These are phyloP conservation scores for Sphaerulina musiva DNA, from an alignment of 2,329 filamentous ascomycete species.

Conservation along the genomic window DNA sequence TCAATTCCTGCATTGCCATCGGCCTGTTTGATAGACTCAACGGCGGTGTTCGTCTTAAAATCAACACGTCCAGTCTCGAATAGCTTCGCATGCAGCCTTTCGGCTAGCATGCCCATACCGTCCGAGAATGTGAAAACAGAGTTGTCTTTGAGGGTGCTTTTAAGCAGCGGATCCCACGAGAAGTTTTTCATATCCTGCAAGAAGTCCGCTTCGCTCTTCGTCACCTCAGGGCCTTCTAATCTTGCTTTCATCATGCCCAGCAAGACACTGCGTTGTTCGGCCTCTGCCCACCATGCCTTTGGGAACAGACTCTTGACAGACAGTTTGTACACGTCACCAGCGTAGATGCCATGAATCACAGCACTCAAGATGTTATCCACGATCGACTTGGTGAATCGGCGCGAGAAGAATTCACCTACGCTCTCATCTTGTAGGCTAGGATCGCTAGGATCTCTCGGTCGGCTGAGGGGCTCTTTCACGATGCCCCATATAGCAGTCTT, in stretches of 20 bases:
- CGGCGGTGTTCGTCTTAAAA: conserved; percentile 36
- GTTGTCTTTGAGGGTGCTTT: conserved; percentile 29
- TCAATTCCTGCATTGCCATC: conserved; percentile 26
- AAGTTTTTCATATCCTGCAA: conserved; percentile 31
- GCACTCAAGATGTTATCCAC: conserved; percentile 71
- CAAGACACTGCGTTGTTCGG: conserved; percentile 37
- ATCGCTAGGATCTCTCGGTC: conserved; percentile 29
- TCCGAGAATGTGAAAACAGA: conserved; percentile 43
- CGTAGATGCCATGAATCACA: conserved; percentile 80
- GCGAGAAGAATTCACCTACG: conserved; percentile 58
- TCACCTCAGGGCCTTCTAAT: conserved; percentile 33
- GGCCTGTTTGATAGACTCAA: conserved; percentile 43
- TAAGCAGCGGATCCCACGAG: conserved; percentile 32
- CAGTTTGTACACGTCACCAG: conserved; percentile 75
- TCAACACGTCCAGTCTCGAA: conserved; percentile 36
- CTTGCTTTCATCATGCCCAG: conserved; percentile 27
- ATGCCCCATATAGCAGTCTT: conserved; percentile 39
- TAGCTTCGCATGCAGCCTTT: conserved; percentile 35
- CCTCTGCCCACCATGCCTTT: conserved; percentile 45
- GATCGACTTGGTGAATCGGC: conserved; percentile 49
- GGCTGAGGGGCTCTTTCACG: conserved; percentile 31
- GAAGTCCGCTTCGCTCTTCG: conserved; percentile 31
- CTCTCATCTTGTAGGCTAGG: conserved; percentile 57
- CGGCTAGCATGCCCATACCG: conserved; percentile 38
- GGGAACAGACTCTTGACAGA: conserved; percentile 63